Evolutionary conservation across 83 land plant species (phyloP), one percentile per base, ranked within the genome.

Genomic region (Picea mariana): DNA sequence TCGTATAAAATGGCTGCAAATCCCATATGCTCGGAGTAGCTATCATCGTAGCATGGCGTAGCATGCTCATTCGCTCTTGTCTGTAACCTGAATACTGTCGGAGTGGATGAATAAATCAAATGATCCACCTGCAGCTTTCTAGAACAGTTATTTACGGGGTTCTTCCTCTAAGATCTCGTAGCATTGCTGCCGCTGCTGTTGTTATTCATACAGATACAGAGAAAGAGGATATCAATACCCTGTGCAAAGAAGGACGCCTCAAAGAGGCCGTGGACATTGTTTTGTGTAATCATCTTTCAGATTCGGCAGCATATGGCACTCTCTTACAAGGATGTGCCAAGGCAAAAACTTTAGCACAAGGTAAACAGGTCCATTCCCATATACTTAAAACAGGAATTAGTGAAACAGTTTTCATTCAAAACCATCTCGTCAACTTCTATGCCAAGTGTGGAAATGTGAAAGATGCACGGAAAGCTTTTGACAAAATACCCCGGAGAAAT

Each of bases 381-480:
- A 78, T 78, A 18, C 27, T 34, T 7, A 5, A 34, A 60, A 77
- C 55, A 18, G 42, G 21, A 77, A 58, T 27, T 27, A 12, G 62
- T 8, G 23, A 62, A 15, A 78, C 6, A 17, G 13, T n/a, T 9
- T 60, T 61, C 63, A n/a, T 62, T 34, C 47, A 78, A 78, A 78
- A 62, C 80, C 60, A 78, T 38, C 3, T 78, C 18, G 20, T 78
- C 24, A 62, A 62, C 24, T 60, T 79, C 65, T 79, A 79, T 62
- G 80, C 65, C 18, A 79, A 79, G 42, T 79, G 80, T 79, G 15
- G 65, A 3, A 79, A 23, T 27, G 9, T 79, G 66, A 16, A 17
- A 1, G 67, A 62, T 3, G 67, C 80, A 17, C 21, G 24, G 44
- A 20, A 61, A n/a, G 80, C 17, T 12, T 79, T 62, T 62, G 49